Conservation (phyloP, 345 rosid genomes). For the Gossypium raimondii region DNA sequence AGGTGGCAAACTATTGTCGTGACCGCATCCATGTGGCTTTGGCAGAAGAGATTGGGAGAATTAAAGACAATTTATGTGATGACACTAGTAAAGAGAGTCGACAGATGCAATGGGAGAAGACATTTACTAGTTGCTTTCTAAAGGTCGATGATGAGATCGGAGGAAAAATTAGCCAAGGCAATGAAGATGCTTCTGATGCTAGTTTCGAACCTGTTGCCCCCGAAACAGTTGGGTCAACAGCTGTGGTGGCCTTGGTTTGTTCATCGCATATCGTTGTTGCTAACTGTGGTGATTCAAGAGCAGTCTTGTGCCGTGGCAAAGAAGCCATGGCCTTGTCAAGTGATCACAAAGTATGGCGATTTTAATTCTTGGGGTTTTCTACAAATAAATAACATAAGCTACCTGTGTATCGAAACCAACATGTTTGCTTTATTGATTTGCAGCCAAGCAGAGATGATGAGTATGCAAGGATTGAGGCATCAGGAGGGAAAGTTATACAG, state of each 20-base stretch:
- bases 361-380: background rate
- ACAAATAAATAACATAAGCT: background rate
- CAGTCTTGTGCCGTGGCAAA: constrained; percentile 84
- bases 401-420: constrained; percentile 8
- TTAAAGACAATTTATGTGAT: constrained; percentile 36
- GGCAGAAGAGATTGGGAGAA: constrained; percentile 60
- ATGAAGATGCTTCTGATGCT: constrained; percentile 33
- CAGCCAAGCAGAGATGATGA: constrained; percentile 90
- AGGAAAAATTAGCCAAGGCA: constrained; percentile 42
- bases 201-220: constrained; percentile 65
- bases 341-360: constrained; percentile 74
- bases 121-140: constrained; percentile 64
- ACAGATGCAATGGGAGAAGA: constrained; percentile 70
- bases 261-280: constrained; percentile 87
- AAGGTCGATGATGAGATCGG: constrained; percentile 78
- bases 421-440: constrained; percentile 6
- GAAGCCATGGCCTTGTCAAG: constrained; percentile 70
- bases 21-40: constrained; percentile 69
- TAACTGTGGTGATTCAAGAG: constrained; percentile 95
- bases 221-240: constrained; percentile 94
- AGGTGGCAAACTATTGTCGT: constrained; percentile 92
- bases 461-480: constrained; percentile 78
- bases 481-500: constrained; percentile 90
- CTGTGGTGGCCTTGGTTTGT: constrained; percentile 84
- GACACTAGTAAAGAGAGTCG: constrained; percentile 39